A percentile compares a stretch with the other conserved stretches of the same genome.
Conservation (phyloP, 192 early-diverging fungal species). For the Irineochytrium annulatum region DNA sequence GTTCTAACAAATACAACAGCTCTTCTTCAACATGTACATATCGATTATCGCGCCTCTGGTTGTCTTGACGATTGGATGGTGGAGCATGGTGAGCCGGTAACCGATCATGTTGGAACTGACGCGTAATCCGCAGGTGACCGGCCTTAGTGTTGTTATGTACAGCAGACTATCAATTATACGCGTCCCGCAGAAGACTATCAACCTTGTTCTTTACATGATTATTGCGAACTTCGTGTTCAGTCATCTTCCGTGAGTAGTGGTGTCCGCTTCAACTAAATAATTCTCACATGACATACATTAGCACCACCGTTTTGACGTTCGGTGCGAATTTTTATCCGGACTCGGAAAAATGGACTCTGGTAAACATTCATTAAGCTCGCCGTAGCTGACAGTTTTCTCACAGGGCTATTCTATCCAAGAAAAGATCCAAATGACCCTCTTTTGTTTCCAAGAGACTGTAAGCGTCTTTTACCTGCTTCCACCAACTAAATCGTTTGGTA, state of each 20-base stretch:
- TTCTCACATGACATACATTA: too few species aligned
- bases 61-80: conserved; percentile 29
- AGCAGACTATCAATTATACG: conserved; percentile 14
- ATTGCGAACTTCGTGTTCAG: conserved; percentile 22
- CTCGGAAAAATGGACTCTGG: neutral
- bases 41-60: conserved; percentile 12
- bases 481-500: neutral
- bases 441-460: conserved; percentile 21
- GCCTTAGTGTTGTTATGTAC: conserved; percentile 26
- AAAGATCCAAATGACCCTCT: conserved; percentile 30
- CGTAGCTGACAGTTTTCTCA: neutral
- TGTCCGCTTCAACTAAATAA: too few species aligned
- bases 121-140: conserved; percentile 17
- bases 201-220: conserved; percentile 16
- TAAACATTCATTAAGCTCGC: neutral
- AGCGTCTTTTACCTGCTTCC: neutral
- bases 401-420: conserved; percentile 17
- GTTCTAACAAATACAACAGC: too few species aligned
- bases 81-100: conserved; percentile 20
- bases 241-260: too few species aligned
- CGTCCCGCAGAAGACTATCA: conserved; percentile 5
- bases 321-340: conserved; percentile 18
- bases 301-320: conserved; percentile 30
- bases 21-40: conserved; percentile 16
- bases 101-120: too few species aligned